phyloP scores from a whole-genome alignment of 345 rosid genomes.

The Boechera retrofracta region DNA sequence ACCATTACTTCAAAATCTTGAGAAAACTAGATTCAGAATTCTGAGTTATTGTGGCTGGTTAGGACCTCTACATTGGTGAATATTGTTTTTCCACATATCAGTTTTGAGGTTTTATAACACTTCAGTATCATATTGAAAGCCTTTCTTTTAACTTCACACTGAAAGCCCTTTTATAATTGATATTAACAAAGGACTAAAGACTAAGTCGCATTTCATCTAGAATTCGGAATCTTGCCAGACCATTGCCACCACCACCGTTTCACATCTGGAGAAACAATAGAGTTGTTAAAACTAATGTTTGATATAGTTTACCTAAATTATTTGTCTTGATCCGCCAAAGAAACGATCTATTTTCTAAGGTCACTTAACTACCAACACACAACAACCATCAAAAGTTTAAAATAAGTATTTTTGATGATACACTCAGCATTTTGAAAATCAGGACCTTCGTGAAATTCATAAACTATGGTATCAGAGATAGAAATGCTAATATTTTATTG shows the following conservation, averaged over 20 bases:
- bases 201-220: neutral
- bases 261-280: constrained; percentile 7
- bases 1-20: neutral
- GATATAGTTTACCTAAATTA: neutral
- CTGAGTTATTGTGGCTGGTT: neutral
- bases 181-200: neutral
- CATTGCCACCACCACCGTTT: neutral
- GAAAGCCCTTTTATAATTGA: neutral
- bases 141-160: neutral
- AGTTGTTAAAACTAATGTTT: constrained; percentile 10
- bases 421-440: neutral
- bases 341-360: neutral
- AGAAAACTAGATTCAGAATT: neutral
- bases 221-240: constrained; percentile 9
- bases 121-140: neutral
- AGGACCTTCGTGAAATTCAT: constrained; percentile 3
- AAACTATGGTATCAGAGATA: neutral
- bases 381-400: neutral
- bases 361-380: constrained; percentile 20
- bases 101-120: neutral
- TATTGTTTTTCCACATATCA: neutral
- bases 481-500: neutral
- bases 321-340: constrained; percentile 7
- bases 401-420: constrained; percentile 6
- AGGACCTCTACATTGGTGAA: neutral